These are phyloP conservation scores for Solanum chiquidenum DNA, from an alignment of 257 asterid genomes.

Conservation along the genomic window DNA sequence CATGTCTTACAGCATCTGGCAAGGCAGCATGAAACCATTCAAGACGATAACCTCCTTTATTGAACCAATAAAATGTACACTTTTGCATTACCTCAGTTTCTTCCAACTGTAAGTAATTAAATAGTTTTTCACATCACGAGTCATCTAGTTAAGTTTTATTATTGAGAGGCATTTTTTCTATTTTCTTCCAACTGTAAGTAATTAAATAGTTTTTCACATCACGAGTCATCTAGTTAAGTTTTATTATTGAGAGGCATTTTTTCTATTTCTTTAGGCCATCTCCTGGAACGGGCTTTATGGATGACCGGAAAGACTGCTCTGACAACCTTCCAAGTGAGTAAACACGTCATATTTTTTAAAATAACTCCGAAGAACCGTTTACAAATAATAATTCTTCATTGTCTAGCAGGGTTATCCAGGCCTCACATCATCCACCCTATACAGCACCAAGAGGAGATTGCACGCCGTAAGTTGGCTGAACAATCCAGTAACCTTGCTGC, in stretches of 20 bases:
- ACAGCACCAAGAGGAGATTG: conserved; percentile 6
- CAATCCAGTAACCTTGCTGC: conserved; percentile 53
- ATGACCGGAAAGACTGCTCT: conserved; percentile 16
- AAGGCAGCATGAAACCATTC: conserved; percentile 20
- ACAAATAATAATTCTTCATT: neutral
- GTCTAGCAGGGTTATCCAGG: conserved; percentile 24
- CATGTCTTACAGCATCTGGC: conserved; percentile 33
- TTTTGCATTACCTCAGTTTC: conserved; percentile 35
- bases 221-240: neutral
- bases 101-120: conserved; percentile 44
- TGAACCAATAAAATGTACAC: conserved; percentile 24
- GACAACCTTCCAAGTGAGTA: conserved; percentile 35
- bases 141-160: neutral
- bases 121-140: neutral
- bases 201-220: neutral
- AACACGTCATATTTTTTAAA: neutral
- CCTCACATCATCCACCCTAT: conserved; percentile 12
- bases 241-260: neutral
- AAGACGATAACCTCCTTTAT: conserved; percentile 23
- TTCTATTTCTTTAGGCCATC: conserved; percentile 1
- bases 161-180: neutral
- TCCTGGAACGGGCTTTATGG: conserved; percentile 13
- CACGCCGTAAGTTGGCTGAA: conserved; percentile 54
- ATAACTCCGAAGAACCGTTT: neutral
- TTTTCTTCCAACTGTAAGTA: conserved; percentile 45